Evolutionary conservation across 495 filamentous ascomycete genomes (phyloP), one percentile per base, ranked within the genome.

Genomic region (Articulospora tetracladia): DNA sequence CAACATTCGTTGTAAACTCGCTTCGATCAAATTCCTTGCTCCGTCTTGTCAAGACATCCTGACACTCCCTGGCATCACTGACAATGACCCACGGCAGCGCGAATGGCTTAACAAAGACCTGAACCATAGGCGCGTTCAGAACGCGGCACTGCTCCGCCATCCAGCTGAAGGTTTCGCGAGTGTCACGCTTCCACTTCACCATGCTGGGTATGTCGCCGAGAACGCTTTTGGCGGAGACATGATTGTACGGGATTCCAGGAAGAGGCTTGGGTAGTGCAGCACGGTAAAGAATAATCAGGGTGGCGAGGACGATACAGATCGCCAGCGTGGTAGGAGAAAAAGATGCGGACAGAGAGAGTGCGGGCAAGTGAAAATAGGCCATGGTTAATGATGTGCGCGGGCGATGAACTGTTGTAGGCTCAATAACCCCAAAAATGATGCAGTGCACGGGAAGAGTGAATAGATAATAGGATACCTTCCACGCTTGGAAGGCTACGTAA

Each of bases 31-130:
- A 77, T 51, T 77, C 75, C 51, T 70, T 73, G 32, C 13, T 4
- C 30, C 76, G 71, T 2, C 72, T 70, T 19, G 73, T 52, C 12
- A 77, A 61, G 24, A 78, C 70, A 62, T 80, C 76, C 51, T 72
- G 66, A 30, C 66, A 55, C 60, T 79, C 76, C 10, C 61, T 62
- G 11, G 66, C 70, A 51, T 80, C 75, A n/a, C 70, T 60, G 3
- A 80, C 53, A 2, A 79, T 57, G 11, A 80, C 62, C 55, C 59
- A 67, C 4, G 75, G 77, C 22, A 68, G 60, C 8, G 20, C 23
- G 22, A 76, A 67, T 8, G 74, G 76, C 20, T 54, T 44, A 32
- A 74, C 54, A 59, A 77, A 79, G 22, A 74, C 41, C 58, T 79
- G 77, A 7, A 67, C 57, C 23, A 79, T 66, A 1, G 75, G 70